Evolutionary conservation across 2,329 filamentous ascomycete species (phyloP).

Genomic region (Fusarium irregulare): DNA sequence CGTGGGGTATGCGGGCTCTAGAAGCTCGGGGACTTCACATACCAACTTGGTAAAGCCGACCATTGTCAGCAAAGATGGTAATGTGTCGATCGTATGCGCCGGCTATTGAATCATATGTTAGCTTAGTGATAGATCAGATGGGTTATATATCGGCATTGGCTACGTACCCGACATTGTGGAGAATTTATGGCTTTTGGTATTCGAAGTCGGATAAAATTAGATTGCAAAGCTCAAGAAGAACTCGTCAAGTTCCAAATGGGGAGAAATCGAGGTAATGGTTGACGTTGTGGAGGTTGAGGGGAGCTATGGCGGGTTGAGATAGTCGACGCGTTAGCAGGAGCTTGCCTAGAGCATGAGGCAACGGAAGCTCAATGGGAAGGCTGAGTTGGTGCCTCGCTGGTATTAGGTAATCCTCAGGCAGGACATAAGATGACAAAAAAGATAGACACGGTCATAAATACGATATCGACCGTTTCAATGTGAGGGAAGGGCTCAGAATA

Average conservation of each 20-base stretch:
- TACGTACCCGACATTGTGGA: slow-evolving; percentile 65
- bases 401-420: slow-evolving; percentile 51
- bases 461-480: not conserved
- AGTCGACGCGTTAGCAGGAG: slow-evolving; percentile 59
- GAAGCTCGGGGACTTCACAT: slow-evolving; percentile 54
- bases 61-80: slow-evolving; percentile 99
- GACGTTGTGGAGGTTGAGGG: slow-evolving; percentile 35
- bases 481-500: too few species aligned
- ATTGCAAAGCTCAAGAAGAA: slow-evolving; percentile 27
- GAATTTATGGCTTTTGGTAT: slow-evolving; percentile 37
- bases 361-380: slow-evolving; percentile 50
- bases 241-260: slow-evolving; percentile 16
- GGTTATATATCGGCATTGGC: slow-evolving; percentile 29
- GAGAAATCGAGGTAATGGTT: slow-evolving; percentile 12
- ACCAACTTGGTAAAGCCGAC: slow-evolving; percentile 99
- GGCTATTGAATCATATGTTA: slow-evolving; percentile 51
- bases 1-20: slow-evolving; percentile 16
- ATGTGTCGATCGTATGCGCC: slow-evolving; percentile 98
- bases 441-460: not conserved
- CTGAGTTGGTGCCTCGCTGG: slow-evolving; percentile 49
- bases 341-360: slow-evolving; percentile 58
- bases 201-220: slow-evolving; percentile 11
- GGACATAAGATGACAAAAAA: slow-evolving; percentile 9
- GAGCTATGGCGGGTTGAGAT: slow-evolving; percentile 45
- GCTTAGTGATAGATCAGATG: slow-evolving; percentile 35